Evolutionary conservation across 2,329 filamentous ascomycete genomes (phyloP).

Genomic region (Meredithiella fracta): DNA sequence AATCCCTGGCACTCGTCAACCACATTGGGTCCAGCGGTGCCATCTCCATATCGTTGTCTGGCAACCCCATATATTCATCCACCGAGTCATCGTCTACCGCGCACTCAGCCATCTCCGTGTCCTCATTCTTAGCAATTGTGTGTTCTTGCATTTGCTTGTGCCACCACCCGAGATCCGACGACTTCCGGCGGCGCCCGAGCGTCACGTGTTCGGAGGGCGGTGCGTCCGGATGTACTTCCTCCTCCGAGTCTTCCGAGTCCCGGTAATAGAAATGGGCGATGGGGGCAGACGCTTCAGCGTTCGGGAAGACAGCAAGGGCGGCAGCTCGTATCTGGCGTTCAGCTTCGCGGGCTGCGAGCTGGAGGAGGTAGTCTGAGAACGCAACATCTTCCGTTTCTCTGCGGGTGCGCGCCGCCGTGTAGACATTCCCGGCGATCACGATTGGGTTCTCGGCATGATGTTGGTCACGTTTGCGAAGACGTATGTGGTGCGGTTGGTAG

Average conservation of each 20-base stretch:
- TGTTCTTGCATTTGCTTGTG: slow-evolving; percentile 68
- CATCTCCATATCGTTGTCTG: slow-evolving; percentile 18
- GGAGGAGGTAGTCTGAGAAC: slow-evolving; percentile 60
- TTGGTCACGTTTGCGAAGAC: slow-evolving; percentile 6
- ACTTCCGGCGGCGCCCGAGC: slow-evolving; percentile 34
- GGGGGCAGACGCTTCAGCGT: slow-evolving; percentile 52
- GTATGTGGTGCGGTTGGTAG: slow-evolving; percentile 26
- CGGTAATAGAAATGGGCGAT: slow-evolving; percentile 56
- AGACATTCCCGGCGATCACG: slow-evolving; percentile 1
- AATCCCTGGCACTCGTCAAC: slow-evolving; percentile 18
- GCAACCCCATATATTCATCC: background rate
- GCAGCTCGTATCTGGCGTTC: slow-evolving; percentile 65
- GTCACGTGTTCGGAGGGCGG: slow-evolving; percentile 17
- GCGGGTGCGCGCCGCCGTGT: slow-evolving; percentile 23
- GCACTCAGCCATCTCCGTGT: slow-evolving; percentile 18
- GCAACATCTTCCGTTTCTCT: slow-evolving; percentile 59
- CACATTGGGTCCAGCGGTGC: slow-evolving; percentile 23
- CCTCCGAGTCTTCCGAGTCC: slow-evolving; percentile 32
- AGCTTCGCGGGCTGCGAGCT: slow-evolving; percentile 62
- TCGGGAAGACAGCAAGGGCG: slow-evolving; percentile 52
- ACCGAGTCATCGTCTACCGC: slow-evolving; percentile 8
- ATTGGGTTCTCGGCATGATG: slow-evolving; percentile 1
- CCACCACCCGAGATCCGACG: slow-evolving; percentile 54
- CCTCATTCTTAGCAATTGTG: slow-evolving; percentile 39
- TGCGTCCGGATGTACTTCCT: slow-evolving; percentile 14